phyloP scores from a whole-genome alignment of 306 rosid species.

The Cucurbita pepo region DNA sequence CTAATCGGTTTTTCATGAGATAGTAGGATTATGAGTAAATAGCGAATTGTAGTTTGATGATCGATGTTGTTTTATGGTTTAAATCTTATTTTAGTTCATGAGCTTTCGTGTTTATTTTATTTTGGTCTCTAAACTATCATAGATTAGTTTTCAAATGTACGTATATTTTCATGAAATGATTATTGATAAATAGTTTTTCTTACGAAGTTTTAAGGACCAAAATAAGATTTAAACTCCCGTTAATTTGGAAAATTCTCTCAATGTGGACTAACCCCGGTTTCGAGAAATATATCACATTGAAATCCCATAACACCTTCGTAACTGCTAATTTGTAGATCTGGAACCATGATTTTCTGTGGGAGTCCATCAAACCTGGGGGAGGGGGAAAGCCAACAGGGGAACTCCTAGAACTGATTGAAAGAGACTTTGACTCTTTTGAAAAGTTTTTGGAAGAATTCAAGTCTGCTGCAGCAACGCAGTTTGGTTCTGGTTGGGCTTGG shows the following conservation, averaged over 20 bases:
- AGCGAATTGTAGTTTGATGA: background rate
- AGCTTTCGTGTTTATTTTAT: background rate
- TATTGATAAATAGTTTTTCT: background rate
- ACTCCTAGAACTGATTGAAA: constrained; percentile 59
- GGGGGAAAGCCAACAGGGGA: constrained; percentile 78
- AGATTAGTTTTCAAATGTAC: background rate
- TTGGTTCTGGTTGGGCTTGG: constrained; percentile 98
- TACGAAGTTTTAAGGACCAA: too few relatives aligned
- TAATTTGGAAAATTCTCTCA: background rate
- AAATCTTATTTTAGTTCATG: background rate
- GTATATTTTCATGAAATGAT: background rate
- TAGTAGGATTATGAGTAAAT: background rate
- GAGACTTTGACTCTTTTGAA: constrained; percentile 79
- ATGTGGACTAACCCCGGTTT: background rate
- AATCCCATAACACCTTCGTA: background rate
- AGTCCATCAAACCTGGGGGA: constrained; percentile 77
- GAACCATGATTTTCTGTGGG: constrained; percentile 44
- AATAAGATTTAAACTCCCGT: too few relatives aligned
- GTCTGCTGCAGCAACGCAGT: constrained; percentile 66
- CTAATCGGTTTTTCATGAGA: background rate
- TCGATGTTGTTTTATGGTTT: background rate
- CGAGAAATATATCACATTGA: background rate
- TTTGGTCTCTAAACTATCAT: background rate
- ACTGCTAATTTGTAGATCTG: constrained; percentile 33
- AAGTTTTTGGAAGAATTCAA: constrained; percentile 43